Base-by-base conservation (phyloP, 2,329 filamentous ascomycete genomes). In the Exophiala sp. region DNA sequence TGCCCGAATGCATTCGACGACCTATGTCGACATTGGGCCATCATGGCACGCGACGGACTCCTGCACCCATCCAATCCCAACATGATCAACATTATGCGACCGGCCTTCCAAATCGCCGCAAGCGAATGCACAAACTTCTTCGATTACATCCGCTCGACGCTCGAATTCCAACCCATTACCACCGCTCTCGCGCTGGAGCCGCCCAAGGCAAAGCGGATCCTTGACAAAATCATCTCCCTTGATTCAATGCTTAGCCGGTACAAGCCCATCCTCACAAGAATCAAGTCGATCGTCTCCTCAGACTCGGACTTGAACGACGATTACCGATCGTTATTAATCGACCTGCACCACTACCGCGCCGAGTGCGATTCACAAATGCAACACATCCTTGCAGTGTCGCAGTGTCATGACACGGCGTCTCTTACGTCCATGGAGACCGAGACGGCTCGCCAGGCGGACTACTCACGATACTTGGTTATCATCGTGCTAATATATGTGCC, bases 41-140 rank as follows among this genome's bases (percentile, higher is more conserved):
- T 61, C 8, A 49, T 57, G 40, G 53, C 56, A 5, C 50, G 57
- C 14, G 56, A 57, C 16, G 59, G 57, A 11, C 44, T 38, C 5
- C 32, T 61, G 39, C 38, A 52, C 10, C 54, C 50, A 18, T 10
- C 51, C 3, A 50, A 54, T n/a, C 36, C 24, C 5, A 57, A 47
- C 38, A 16, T 60, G n/a, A 9, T 60, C 48, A 53, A 51, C 20
- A 49, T 60, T 20, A 59, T 59, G 56, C 48, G 51, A 34, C 59
- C 59, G 16, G 58, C 54, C n/a, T 57, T 61, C 14, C 59, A 61
- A 24, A 58, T 61, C 16, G 59, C 59, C 9, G 59, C 59, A 14
- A 55, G 53, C 40, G 59, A 61, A 49, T 59, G 54, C 35, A 44
- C 51, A 38, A 59, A 52, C 18, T 57, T 59, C 40, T 58, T 61